phyloP scores from a whole-genome alignment of 176 grass and related monocot genomes.

The Ensete ventricosum region DNA sequence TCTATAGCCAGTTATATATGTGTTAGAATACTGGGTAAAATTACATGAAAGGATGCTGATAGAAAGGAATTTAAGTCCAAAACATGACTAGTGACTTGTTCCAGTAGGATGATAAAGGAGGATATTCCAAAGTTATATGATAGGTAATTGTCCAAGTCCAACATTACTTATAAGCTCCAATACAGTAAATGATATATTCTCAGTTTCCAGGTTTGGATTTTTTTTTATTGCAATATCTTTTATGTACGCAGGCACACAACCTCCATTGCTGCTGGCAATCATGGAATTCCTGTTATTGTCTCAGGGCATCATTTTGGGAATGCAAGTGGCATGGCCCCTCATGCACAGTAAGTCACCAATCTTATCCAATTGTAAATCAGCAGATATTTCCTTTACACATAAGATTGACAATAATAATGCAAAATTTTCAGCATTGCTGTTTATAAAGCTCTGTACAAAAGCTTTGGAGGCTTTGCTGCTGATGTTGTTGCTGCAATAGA shows the following conservation, averaged over 20 bases:
- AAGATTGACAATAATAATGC: too few relatives aligned
- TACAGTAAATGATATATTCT: neutral
- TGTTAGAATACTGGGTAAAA: too few relatives aligned
- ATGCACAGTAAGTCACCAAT: conserved; percentile 47
- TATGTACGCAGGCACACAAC: conserved; percentile 54
- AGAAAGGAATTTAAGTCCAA: too few relatives aligned
- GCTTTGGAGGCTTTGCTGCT: conserved; percentile 90
- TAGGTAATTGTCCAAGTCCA: too few relatives aligned
- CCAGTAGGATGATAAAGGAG: too few relatives aligned
- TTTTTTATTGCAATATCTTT: neutral
- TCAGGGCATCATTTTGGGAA: conserved; percentile 71
- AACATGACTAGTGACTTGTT: too few relatives aligned
- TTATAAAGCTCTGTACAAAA: conserved; percentile 77
- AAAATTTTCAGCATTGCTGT: conserved; percentile 50
- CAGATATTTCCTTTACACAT: neutral
- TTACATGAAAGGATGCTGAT: too few relatives aligned
- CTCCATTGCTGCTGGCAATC: conserved; percentile 74
- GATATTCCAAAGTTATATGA: too few relatives aligned
- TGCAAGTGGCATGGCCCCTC: conserved; percentile 79
- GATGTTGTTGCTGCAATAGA: conserved; percentile 88
- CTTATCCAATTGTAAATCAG: neutral
- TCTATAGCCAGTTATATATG: too few relatives aligned
- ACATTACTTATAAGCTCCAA: neutral
- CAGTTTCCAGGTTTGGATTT: neutral
- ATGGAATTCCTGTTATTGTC: conserved; percentile 36